A percentile compares a stretch with the other conserved stretches of the same genome.
phyloP scores from a whole-genome alignment of 2,329 filamentous ascomycete genomes.

The Botrytis byssoidea region DNA sequence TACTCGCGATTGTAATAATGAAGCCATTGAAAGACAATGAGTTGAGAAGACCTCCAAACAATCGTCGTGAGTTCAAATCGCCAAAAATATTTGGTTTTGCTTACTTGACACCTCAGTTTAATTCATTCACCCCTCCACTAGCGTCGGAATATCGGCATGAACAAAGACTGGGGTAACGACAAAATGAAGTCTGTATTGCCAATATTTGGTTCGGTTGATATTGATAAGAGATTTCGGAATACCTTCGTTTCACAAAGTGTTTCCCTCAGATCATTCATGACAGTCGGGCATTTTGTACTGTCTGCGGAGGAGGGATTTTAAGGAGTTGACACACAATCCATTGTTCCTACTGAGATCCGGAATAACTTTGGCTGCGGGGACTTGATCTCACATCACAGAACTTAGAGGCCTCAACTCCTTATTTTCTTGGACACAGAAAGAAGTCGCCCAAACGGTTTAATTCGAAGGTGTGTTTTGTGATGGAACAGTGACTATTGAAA shows the following conservation, averaged over 20 bases:
- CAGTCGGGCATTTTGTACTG: neutral
- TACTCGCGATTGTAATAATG: constrained; percentile 31
- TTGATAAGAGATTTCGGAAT: constrained; percentile 14
- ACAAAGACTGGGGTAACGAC: constrained; percentile 5
- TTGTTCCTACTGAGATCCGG: neutral
- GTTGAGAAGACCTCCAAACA: neutral
- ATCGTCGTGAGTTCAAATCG: constrained; percentile 1
- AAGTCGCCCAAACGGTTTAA: neutral
- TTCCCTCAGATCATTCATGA: neutral
- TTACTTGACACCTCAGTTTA: constrained; percentile 11
- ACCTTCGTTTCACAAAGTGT: neutral
- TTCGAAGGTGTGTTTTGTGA: constrained; percentile 17
- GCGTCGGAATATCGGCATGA: constrained; percentile 9
- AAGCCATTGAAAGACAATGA: constrained; percentile 32
- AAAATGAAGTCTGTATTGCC: neutral
- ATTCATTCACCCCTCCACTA: constrained; percentile 5
- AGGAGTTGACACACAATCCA: neutral
- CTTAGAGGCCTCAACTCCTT: constrained; percentile 9
- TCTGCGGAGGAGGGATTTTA: neutral
- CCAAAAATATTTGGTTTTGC: constrained; percentile 18
- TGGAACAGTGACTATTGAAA: constrained; percentile 10
- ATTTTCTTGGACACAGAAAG: neutral
- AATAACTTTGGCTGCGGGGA: constrained; percentile 11
- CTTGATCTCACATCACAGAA: neutral
- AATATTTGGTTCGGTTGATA: constrained; percentile 3